Evolutionary conservation across 345 rosid genomes (phyloP), one percentile per base, ranked within the genome.

Genomic region (Mangifera indica): DNA sequence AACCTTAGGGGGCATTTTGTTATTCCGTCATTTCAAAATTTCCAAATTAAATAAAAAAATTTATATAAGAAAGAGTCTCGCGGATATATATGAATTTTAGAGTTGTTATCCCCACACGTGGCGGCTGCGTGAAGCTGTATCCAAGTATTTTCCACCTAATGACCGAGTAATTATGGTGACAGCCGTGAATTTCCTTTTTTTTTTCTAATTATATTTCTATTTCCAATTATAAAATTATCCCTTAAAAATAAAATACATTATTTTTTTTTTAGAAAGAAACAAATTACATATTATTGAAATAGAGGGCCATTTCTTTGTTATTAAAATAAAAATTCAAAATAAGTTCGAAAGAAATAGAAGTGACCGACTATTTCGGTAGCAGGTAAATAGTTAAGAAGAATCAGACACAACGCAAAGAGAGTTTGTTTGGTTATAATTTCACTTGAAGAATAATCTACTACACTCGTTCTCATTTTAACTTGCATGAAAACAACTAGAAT

Each of bases 301-400:
- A 32, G 37, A 2, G 37, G 37, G 37, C 2, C 37, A 32, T 32
- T 32, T 32, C 5, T 5, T 5, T 32, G 37, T 32, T 32, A 2
- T 32, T n/a, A n/a, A n/a, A n/a, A n/a, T 2, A 32, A 32, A 37
- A 29, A 29, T 1, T 29, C 3, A 29, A 29, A 29, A 29, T 29
- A 29, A 29, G 3, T 29, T 29, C 32, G 32, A 29, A 29, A 29
- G 53, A n/a, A 65, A 74, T 73, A 79, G 72, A 70, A 59, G 65
- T 61, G 40, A 78, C 76, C 75, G 77, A 72, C 77, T 74, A 78
- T 53, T 66, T 64, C 65, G 65, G 70, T 69, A 29, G 58, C 15
- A 22, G 8, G 10, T 37, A 67, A 53, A 54, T 21, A 34, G 40
- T 54, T 22, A 37, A 54, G 61, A 21, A 65, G 42, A 37, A 5